phyloP scores from a whole-genome alignment of 306 rosid genomes.

The Cicer chorassanicum region DNA sequence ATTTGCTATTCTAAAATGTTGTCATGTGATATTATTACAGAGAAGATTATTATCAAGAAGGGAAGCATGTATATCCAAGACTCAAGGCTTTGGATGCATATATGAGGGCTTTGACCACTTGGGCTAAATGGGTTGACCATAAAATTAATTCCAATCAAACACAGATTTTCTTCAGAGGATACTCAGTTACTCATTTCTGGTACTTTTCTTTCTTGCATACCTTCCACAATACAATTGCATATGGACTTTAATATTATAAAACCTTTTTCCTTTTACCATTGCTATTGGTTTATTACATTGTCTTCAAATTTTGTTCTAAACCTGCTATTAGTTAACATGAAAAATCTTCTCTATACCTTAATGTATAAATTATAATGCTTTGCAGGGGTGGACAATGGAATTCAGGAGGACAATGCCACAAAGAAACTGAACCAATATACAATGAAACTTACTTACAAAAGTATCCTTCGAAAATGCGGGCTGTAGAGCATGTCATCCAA shows the following conservation, averaged over 20 bases:
- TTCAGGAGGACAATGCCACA: slow-evolving; percentile 91
- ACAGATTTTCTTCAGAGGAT: slow-evolving; percentile 89
- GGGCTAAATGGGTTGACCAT: slow-evolving; percentile 82
- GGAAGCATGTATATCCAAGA: slow-evolving; percentile 71
- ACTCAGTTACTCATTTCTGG: slow-evolving; percentile 92
- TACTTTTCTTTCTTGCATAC: slow-evolving; percentile 36
- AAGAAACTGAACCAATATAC: slow-evolving; percentile 76
- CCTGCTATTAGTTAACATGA: not conserved
- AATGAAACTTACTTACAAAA: slow-evolving; percentile 58
- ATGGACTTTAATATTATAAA: not conserved
- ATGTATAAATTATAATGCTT: slow-evolving; percentile 14
- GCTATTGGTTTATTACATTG: not conserved
- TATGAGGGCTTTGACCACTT: slow-evolving; percentile 81
- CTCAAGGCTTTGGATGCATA: slow-evolving; percentile 82
- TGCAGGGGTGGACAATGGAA: slow-evolving; percentile 96
- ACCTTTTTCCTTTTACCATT: not conserved
- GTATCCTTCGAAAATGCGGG: slow-evolving; percentile 87
- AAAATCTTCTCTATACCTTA: slow-evolving; percentile 8
- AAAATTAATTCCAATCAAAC: slow-evolving; percentile 66
- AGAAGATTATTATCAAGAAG: slow-evolving; percentile 96
- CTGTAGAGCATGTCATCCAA: slow-evolving; percentile 64
- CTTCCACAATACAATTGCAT: not conserved
- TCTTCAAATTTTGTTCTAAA: not conserved
- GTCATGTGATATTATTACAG: slow-evolving; percentile 51
- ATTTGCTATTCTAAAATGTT: too few relatives aligned